Conservation (phyloP, 2,329 filamentous ascomycete species). For the Penicillium freii region DNA sequence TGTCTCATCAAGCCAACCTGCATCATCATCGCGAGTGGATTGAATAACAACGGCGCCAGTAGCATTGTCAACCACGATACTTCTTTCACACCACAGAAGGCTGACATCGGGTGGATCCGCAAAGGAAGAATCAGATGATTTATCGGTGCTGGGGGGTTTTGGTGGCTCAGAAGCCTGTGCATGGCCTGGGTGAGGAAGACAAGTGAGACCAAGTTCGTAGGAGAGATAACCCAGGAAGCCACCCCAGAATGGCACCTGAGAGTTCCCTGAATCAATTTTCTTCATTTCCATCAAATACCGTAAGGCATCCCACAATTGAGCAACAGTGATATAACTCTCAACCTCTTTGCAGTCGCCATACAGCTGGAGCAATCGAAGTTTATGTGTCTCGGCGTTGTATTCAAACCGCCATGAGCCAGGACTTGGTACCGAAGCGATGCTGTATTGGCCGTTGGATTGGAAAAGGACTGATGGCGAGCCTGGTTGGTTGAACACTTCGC, state of each 20-base stretch:
- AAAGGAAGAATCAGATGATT: constrained; percentile 10
- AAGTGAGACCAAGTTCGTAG: constrained; percentile 72
- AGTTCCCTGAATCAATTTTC: constrained; percentile 35
- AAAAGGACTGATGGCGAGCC: constrained; percentile 36
- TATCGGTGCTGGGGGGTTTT: not conserved
- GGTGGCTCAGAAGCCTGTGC: constrained; percentile 25
- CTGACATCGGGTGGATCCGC: constrained; percentile 65
- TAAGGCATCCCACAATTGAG: constrained; percentile 37
- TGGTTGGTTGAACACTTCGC: constrained; percentile 35
- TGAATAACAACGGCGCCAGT: constrained; percentile 65
- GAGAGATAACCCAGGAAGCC: constrained; percentile 82
- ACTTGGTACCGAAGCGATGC: constrained; percentile 37
- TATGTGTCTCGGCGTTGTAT: constrained; percentile 29
- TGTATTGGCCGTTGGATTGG: constrained; percentile 46
- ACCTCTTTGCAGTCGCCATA: constrained; percentile 5
- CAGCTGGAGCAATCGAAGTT: constrained; percentile 26
- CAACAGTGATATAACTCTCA: constrained; percentile 21
- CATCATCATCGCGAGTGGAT: constrained; percentile 51
- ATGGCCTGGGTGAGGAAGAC: constrained; percentile 51
- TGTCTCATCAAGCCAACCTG: constrained; percentile 48
- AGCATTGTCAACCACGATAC: constrained; percentile 73
- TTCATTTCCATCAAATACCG: constrained; percentile 43
- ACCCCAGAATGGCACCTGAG: constrained; percentile 65
- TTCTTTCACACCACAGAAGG: constrained; percentile 73
- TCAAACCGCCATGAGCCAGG: constrained; percentile 39